Conservation (phyloP, 495 filamentous ascomycete genomes). For the Pseudomonodictys pantanalensis region DNA sequence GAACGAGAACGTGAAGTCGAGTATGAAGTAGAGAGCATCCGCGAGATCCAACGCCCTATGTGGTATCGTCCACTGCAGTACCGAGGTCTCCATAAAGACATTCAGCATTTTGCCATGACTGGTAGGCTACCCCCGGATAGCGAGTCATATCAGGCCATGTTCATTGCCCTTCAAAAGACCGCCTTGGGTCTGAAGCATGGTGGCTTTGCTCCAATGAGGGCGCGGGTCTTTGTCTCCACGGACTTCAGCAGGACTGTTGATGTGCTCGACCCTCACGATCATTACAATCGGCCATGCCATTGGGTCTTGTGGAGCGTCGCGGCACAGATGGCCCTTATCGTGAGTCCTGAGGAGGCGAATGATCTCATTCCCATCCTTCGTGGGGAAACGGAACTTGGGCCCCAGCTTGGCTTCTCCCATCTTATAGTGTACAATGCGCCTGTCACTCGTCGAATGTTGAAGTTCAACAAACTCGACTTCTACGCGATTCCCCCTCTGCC, state of each 20-base stretch:
- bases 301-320: slow-evolving; percentile 49
- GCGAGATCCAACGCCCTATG: slow-evolving; percentile 45
- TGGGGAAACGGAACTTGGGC: neutral
- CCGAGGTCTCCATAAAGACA: slow-evolving; percentile 40
- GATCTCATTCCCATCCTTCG: slow-evolving; percentile 45
- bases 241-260: slow-evolving; percentile 46
- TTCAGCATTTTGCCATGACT: slow-evolving; percentile 43
- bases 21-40: slow-evolving; percentile 50
- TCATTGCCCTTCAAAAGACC: slow-evolving; percentile 38
- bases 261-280: slow-evolving; percentile 36
- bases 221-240: slow-evolving; percentile 41
- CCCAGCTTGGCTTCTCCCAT: slow-evolving; percentile 25
- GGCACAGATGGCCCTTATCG: slow-evolving; percentile 46
- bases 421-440: slow-evolving; percentile 55
- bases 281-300: slow-evolving; percentile 47
- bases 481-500: slow-evolving; percentile 51
- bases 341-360: slow-evolving; percentile 58
- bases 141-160: slow-evolving; percentile 36
- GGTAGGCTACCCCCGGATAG: slow-evolving; percentile 38
- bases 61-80: slow-evolving; percentile 37
- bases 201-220: slow-evolving; percentile 13
- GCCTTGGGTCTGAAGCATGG: slow-evolving; percentile 42
- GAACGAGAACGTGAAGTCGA: slow-evolving; percentile 53
- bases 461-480: slow-evolving; percentile 51
- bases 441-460: slow-evolving; percentile 52